Conservation (phyloP, 768 basidiomycete genomes). For the Leucocoprinus birnbaumii region DNA sequence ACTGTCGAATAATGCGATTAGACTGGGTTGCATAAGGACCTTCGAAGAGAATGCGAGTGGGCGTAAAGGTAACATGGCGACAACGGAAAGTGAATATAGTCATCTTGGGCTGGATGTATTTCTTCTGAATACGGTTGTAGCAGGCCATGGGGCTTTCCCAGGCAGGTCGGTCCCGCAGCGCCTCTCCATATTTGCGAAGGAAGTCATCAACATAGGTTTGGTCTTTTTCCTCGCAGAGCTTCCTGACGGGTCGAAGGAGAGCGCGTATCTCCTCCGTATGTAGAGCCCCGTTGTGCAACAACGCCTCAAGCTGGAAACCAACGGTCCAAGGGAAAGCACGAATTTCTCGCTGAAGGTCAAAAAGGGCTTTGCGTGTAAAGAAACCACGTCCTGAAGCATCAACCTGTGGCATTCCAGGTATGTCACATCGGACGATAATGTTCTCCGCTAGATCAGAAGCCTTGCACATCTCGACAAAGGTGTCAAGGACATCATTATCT, state of each 20-base stretch:
- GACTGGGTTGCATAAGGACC: conserved; percentile 76
- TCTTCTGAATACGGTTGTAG: conserved; percentile 33
- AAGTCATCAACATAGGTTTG: conserved; percentile 38
- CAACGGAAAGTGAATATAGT: conserved; percentile 51
- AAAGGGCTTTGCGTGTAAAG: conserved; percentile 46
- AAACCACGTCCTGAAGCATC: conserved; percentile 48
- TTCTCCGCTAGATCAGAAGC: conserved; percentile 39
- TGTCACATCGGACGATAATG: conserved; percentile 26
- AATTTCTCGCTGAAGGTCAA: conserved; percentile 41
- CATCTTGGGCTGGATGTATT: conserved; percentile 22
- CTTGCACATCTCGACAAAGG: conserved; percentile 53
- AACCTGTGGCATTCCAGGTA: conserved; percentile 34
- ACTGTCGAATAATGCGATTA: conserved; percentile 77
- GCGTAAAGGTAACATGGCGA: conserved; percentile 74
- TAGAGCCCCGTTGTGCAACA: conserved; percentile 61
- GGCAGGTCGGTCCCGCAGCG: conserved; percentile 38
- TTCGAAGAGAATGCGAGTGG: conserved; percentile 70
- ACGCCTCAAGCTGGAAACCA: conserved; percentile 74
- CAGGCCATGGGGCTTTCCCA: conserved; percentile 40
- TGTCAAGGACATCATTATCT: conserved; percentile 39
- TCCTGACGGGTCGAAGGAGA: conserved; percentile 41
- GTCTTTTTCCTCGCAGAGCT: conserved; percentile 31
- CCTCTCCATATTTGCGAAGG: conserved; percentile 52
- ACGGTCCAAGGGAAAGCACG: conserved; percentile 56
- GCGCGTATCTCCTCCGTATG: conserved; percentile 54